Evolutionary conservation across 495 filamentous ascomycete species (phyloP), one percentile per base, ranked within the genome.

Genomic region (Xylaria venustula): DNA sequence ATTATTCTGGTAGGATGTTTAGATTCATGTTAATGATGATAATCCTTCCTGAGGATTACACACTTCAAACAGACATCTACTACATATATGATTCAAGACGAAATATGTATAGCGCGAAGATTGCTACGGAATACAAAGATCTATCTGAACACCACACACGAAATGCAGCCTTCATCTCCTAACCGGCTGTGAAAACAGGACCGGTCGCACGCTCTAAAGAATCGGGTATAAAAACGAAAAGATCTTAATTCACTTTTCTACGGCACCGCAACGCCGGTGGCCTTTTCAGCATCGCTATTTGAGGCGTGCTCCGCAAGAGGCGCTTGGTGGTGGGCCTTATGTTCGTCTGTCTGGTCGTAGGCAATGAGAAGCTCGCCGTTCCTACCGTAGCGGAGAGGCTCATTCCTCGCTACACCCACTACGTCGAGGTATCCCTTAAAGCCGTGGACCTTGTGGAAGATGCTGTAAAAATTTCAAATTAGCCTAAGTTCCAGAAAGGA

Each of bases 361-460:
- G 82, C 77, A 65, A 87, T 84, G 41, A 88, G 76, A 12, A 87
- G 70, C 69, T 90, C 85, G 52, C 90, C 89, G 44, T 87, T 81
- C 75, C 85, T 85, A 56, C 87, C 88, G 70, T 90, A 92, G 60
- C 89, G 82, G 25, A 80, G 79, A 7, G 89, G 88, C 70, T 88
- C 83, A 1, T 80, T 73, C 11, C 72, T 63, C 7, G 89, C 88
- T 23, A 84, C 73, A 42, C 74, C 65, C 3, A 92, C 88, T 23
- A 90, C 82, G 11, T 77, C 73, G 63, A 90, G 85, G 54, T 71
- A 80, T 7, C 76, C 79, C 55, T 74, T 77, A 49, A 77, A 79
- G 20, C 75, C 72, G 15, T 65, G 44, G 1, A 73, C 71, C 70
- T 88, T 90, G 69, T 79, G 82, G 82, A 92, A 92, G 63, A 92